phyloP scores from a whole-genome alignment of 2,329 filamentous ascomycete species.

The Neocucurbitaria cava region DNA sequence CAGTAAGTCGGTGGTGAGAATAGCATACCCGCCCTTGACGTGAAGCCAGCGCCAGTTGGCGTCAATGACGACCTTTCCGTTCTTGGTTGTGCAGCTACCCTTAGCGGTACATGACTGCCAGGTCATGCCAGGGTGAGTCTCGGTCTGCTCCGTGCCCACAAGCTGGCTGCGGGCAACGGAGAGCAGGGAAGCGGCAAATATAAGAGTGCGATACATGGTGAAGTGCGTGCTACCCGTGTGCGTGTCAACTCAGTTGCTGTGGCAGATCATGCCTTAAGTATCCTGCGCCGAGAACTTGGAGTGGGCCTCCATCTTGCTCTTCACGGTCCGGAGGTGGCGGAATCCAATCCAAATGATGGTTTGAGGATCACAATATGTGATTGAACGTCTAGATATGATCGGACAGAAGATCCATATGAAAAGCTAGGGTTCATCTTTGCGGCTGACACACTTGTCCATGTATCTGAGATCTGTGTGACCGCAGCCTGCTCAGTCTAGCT shows the following conservation, averaged over 20 bases:
- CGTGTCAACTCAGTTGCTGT: background rate
- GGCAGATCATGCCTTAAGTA: slow-evolving; percentile 15
- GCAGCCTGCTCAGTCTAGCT: slow-evolving; percentile 4
- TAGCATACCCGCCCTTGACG: slow-evolving; percentile 37
- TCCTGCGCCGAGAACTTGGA: background rate
- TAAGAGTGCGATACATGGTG: slow-evolving; percentile 43
- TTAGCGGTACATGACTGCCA: slow-evolving; percentile 48
- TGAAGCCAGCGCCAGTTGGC: slow-evolving; percentile 60
- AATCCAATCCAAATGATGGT: slow-evolving; percentile 5
- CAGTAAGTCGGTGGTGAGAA: background rate
- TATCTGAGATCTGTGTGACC: slow-evolving; percentile 12
- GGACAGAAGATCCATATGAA: slow-evolving; percentile 14
- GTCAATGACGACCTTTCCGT: slow-evolving; percentile 49
- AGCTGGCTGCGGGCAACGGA: slow-evolving; percentile 56
- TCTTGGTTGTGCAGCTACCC: slow-evolving; percentile 44
- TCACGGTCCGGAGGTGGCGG: slow-evolving; percentile 5
- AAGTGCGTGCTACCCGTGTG: slow-evolving; percentile 5
- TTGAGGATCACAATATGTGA: slow-evolving; percentile 8
- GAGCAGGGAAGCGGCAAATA: slow-evolving; percentile 54
- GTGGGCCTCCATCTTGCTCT: background rate
- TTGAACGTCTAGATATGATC: slow-evolving; percentile 6
- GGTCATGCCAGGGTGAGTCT: slow-evolving; percentile 49
- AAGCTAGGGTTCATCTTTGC: background rate
- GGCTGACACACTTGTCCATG: slow-evolving; percentile 1
- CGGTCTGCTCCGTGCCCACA: slow-evolving; percentile 46